Conservation (phyloP, 2,329 filamentous ascomycete species). For the Chaetomium globosum region DNA sequence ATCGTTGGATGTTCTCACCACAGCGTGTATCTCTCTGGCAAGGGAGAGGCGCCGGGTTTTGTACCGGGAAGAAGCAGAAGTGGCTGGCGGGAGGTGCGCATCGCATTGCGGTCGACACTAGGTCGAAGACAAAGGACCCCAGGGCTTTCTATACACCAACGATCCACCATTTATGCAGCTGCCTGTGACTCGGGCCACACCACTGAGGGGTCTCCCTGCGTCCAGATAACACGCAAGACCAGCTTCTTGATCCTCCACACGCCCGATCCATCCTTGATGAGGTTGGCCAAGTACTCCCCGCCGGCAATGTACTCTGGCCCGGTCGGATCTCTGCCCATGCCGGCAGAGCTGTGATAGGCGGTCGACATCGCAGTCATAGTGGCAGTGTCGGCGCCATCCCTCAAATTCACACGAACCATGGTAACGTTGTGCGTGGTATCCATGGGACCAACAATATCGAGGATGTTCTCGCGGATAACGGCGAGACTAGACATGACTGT, state of each 20-base stretch:
- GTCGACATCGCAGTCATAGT: neutral
- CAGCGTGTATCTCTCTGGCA: too few relatives aligned
- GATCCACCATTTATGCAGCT: neutral
- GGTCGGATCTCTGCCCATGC: neutral
- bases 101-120: neutral
- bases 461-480: neutral
- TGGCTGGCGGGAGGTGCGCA: too few relatives aligned
- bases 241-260: conserved; percentile 5
- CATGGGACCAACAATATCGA: neutral
- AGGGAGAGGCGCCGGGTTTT: too few relatives aligned
- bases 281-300: neutral
- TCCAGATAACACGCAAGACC: neutral
- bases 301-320: neutral
- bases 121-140: neutral
- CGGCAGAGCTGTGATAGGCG: neutral
- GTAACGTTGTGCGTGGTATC: neutral
- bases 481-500: neutral
- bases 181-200: neutral
- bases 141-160: neutral
- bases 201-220: neutral
- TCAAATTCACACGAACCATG: neutral
- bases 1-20: too few relatives aligned
- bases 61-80: too few relatives aligned
- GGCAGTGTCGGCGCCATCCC: conserved; percentile 1
- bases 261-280: neutral